Percentiles rank a stretch among this genome's conserved stretches.
These are phyloP conservation scores for Rhodotorula sp. DNA, from an alignment of 1,284 basidiomycete species.

Conservation along the genomic window DNA sequence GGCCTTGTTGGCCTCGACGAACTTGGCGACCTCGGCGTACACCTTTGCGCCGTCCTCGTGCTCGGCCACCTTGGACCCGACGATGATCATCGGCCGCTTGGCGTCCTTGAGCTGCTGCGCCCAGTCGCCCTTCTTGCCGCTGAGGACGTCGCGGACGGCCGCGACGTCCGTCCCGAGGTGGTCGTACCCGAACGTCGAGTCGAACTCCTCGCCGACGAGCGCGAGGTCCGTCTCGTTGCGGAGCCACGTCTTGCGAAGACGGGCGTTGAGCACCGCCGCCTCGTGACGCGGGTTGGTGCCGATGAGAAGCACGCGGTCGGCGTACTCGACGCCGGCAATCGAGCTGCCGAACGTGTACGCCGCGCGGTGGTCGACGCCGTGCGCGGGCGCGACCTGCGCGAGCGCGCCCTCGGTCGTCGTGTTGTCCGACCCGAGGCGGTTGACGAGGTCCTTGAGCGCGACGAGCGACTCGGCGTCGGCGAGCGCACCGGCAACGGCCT, in stretches of 20 bases:
- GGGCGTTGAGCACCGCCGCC: conserved; percentile 94
- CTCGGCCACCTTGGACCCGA: conserved; percentile 84
- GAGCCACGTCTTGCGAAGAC: conserved; percentile 92
- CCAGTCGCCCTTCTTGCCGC: conserved; percentile 57
- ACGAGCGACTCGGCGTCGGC: conserved; percentile 95
- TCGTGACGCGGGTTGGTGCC: conserved; percentile 98
- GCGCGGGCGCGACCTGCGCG: conserved; percentile 66
- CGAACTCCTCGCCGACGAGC: conserved; percentile 85
- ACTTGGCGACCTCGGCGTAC: conserved; percentile 76
- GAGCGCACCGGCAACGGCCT: conserved; percentile 87
- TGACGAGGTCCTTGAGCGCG: conserved; percentile 89
- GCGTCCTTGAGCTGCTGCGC: conserved; percentile 85
- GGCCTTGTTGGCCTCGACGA: conserved; percentile 74
- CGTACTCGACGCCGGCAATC: conserved; percentile 86
- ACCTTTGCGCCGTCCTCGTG: conserved; percentile 81
- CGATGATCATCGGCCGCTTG: conserved; percentile 90
- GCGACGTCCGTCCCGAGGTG: conserved; percentile 80
- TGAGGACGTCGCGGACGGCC: conserved; percentile 75
- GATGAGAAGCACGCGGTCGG: conserved; percentile 89
- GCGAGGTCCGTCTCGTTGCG: conserved; percentile 82
- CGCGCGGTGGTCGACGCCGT: conserved; percentile 87
- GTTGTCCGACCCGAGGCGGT: conserved; percentile 95
- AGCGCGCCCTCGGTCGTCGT: conserved; percentile 74
- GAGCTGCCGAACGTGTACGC: conserved; percentile 98
- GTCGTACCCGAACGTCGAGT: conserved; percentile 91